phyloP scores from a whole-genome alignment of 169 alveolate genomes.

The Babesia ovis region DNA sequence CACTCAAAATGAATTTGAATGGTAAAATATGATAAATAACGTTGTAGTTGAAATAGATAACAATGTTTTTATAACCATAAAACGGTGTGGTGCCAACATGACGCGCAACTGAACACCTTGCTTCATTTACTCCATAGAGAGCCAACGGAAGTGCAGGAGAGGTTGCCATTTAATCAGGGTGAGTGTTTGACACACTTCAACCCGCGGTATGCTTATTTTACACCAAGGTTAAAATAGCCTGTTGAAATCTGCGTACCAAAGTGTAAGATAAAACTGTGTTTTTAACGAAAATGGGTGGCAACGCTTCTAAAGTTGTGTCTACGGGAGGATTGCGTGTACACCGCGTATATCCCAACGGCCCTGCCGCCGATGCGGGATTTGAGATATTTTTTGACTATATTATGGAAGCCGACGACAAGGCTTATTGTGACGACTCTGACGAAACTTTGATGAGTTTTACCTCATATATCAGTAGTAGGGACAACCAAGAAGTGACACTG shows the following conservation, averaged over 20 bases:
- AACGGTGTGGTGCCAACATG: constrained; percentile 18
- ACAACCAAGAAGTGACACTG: constrained; percentile 59
- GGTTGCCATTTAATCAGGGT: background rate
- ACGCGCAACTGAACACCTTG: background rate
- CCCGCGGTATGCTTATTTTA: background rate
- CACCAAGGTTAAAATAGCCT: background rate
- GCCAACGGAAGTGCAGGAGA: background rate
- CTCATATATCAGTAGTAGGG: constrained; percentile 60
- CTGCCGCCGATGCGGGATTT: constrained; percentile 68
- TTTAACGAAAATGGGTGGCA: constrained; percentile 47
- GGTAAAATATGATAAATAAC: no score
- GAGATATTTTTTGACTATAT: constrained; percentile 79
- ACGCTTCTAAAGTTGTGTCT: constrained; percentile 35
- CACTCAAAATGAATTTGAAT: no score
- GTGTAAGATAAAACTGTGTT: background rate
- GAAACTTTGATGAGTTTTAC: constrained; percentile 67
- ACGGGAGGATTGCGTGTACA: constrained; percentile 68
- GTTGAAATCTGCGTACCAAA: background rate
- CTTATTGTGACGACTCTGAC: constrained; percentile 67
- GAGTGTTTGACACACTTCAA: background rate
- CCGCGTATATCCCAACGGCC: constrained; percentile 70
- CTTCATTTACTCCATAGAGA: background rate
- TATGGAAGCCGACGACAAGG: constrained; percentile 67
- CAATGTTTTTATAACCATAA: no score
- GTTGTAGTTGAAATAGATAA: no score